Base-by-base conservation (phyloP, 768 basidiomycete species). In the Termitomyces sp. region DNA sequence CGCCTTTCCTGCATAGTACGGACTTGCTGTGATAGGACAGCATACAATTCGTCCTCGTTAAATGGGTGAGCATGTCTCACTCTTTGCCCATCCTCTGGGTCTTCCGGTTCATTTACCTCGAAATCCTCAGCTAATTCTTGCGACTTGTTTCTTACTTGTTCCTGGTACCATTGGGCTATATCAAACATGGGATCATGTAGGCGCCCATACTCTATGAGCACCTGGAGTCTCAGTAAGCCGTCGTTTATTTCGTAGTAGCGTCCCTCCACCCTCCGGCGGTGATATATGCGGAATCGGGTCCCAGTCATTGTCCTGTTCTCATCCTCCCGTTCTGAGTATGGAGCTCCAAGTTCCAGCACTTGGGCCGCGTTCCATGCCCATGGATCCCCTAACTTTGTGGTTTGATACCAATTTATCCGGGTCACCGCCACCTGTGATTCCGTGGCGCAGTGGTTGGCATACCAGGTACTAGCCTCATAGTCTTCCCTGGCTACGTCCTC, bases 221-320 rank as follows among this genome's bases (percentile, higher is more conserved):
- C 28, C 28, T 28, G 28, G 28, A 28, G 6, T 3, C 28, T 28
- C 22, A 44, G 22, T 1, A 44, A 22, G 4, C 3, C 11, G 22
- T 44, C 43, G 11, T 46, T 26, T 2, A 46, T 9, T 16, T 46
- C 26, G 9, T 46, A 46, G 2, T 46, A 13, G 9, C 7, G 2
- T 8, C 16, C 26, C 3, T 9, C 1, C 8, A 5, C 16, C 0
- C 6, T 3, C 1, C 8, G 13, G 0, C 26, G 26, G 3, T 3
- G 13, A 9, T n/a, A 30, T 2, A 47, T 30, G 0, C 2, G 1
- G 9, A 47, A 47, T 2, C 9, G 28, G 3, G 0, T 3, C 9
- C 10, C 28, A 0, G 3, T 9, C 8, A 2, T n/a, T 2, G 28
- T 7, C 3, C 4, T 1, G 0, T n/a, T 3, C 6, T 30, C 18